Evolutionary conservation across 176 grass and related monocot species (phyloP).

Genomic region (Oryza rufipogon): DNA sequence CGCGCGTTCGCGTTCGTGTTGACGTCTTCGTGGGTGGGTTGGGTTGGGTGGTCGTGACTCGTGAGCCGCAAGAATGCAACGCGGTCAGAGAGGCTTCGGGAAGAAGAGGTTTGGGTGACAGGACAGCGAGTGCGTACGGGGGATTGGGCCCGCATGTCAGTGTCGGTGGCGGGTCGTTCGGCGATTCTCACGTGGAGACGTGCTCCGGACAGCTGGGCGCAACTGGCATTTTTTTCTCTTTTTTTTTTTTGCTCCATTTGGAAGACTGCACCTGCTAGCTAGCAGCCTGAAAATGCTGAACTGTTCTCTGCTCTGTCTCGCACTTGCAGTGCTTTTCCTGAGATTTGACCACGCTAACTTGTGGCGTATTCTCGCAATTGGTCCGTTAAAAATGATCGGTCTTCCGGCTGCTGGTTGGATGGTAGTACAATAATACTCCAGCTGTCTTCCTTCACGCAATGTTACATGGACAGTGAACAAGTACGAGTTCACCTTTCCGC

Average conservation of each 20-base stretch:
- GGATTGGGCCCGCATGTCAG: neutral
- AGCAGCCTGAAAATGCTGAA: neutral
- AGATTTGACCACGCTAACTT: neutral
- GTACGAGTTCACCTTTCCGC: too few species aligned
- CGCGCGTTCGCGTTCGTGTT: neutral
- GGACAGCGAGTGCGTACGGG: conserved; percentile 11
- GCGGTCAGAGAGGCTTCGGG: conserved; percentile 20
- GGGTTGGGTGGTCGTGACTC: neutral
- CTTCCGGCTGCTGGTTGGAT: too few species aligned
- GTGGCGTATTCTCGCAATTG: neutral
- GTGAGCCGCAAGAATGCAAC: neutral
- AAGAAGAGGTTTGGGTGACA: neutral
- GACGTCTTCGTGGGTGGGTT: conserved; percentile 24
- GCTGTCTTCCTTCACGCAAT: too few species aligned
- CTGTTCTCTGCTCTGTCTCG: neutral
- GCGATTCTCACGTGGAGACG: neutral
- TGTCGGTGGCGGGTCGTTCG: neutral
- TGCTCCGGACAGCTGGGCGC: conserved; percentile 39
- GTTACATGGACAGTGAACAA: too few species aligned
- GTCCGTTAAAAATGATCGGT: neutral
- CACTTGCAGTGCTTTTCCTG: neutral
- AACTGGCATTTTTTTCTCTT: neutral
- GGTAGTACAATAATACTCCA: too few species aligned
- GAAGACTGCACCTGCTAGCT: too few species aligned
- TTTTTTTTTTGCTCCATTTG: too few species aligned